Evolutionary conservation across 495 filamentous ascomycete species (phyloP), one percentile per base, ranked within the genome.

Genomic region (Xylaria intraflava): DNA sequence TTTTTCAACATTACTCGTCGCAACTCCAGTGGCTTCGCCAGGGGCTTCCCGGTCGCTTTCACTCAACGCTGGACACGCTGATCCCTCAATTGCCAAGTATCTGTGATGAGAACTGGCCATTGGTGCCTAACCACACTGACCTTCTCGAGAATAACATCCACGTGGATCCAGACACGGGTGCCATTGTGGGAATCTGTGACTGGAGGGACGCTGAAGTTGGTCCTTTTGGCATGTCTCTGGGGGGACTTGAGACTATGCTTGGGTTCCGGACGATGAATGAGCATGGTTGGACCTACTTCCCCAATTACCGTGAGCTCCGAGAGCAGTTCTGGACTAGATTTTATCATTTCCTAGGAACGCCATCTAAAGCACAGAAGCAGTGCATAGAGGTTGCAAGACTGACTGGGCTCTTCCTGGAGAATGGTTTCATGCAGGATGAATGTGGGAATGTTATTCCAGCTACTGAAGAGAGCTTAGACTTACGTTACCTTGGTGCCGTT

Each of bases 381-480:
- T 23, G 26, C 26, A 47, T 53, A 10, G 41, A 47, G 6, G 33
- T 39, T 17, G 51, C 42, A 2, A 45, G 29, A 12, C 20, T 54
- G 19, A 30, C 22, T 47, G 51, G 42, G 11, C 22, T 54, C 3
- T 48, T 54, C 11, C 51, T 36, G 9, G 35, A 14, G 2, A 26
- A 54, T 36, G 42, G 51, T 10, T 40, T 54, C 20, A 29, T 19
- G 20, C 17, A 11, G 27, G 31, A 49, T 4, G 31, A 49, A 38
- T 3, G 14, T 38, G 46, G 31, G 5, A 65, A 67, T 8, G 59
- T 66, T 22, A 59, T 59, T 23, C 68, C 66, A 38, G 62, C 56
- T 11, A 61, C 49, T 10, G 68, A 71, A 38, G 68, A 68, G 48
- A 66, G 55, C 39, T 27, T 24, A 17, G 31, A 26, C 46, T 49